These are phyloP conservation scores for Vitis rupestris DNA, from an alignment of 164 flowering plant genomes.

Conservation along the genomic window DNA sequence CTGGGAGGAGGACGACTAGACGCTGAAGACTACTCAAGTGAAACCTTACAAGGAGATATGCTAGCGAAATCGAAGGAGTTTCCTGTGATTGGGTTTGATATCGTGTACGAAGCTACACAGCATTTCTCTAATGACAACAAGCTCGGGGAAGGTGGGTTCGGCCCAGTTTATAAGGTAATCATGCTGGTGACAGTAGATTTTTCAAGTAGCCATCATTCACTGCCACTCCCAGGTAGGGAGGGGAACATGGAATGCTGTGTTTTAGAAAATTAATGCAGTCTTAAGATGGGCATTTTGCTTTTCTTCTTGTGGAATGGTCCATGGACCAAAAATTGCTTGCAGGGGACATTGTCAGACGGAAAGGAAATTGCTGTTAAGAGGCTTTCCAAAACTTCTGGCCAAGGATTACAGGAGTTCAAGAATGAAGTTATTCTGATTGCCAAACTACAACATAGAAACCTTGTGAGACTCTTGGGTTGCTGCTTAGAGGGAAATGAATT, in stretches of 20 bases:
- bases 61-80: not conserved
- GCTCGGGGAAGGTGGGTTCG: constrained; percentile 12
- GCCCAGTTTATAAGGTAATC: not conserved
- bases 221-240: too few relatives aligned
- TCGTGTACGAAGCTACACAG: not conserved
- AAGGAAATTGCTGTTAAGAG: constrained; percentile 44
- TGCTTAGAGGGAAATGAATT: constrained; percentile 37
- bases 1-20: too few relatives aligned
- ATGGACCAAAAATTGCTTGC: not conserved
- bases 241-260: too few relatives aligned
- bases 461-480: constrained; percentile 39
- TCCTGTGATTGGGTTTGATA: not conserved
- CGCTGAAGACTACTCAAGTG: too few relatives aligned
- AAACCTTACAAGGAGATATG: too few relatives aligned
- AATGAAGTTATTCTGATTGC: constrained; percentile 39
- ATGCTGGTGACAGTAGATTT: too few relatives aligned
- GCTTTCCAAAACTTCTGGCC: constrained; percentile 32
- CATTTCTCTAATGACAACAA: constrained; percentile 8
- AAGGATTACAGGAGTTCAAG: constrained; percentile 35
- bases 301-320: too few relatives aligned
- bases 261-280: too few relatives aligned
- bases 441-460: constrained; percentile 45
- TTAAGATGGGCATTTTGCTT: too few relatives aligned
- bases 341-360: constrained; percentile 35
- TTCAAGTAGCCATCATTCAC: too few relatives aligned